Evolutionary conservation across 192 early-diverging fungal genomes (phyloP), one percentile per base, ranked within the genome.

Genomic region (Coemansia sp.): DNA sequence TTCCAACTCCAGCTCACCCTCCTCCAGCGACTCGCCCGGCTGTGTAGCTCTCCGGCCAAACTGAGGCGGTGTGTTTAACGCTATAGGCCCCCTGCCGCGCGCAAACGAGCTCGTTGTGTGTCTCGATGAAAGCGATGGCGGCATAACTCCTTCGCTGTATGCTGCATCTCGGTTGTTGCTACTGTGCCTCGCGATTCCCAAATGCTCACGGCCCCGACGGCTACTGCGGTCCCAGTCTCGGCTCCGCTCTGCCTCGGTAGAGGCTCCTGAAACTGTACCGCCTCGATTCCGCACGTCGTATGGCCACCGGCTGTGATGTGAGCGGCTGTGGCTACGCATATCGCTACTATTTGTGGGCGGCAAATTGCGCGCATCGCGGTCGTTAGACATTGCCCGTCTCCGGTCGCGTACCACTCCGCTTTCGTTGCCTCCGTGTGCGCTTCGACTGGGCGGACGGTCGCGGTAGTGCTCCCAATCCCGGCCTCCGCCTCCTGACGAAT

Each of bases 1-100:
- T 17, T 76, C 74, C 15, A 64, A 27, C 25, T 71, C 74, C 22
- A 77, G 43, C 59, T 77, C 75, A 12, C 75, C 75, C 29, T 77
- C 75, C 45, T 77, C 75, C 22, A 77, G 54, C 15, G 38, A 23
- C 37, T 71, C 75, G 17, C 66, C 57, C 2, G 74, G 64, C 49
- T 76, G 63, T 9, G 73, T 70, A 2, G 64, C 59, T 45, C 73
- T 52, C 22, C 73, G 59, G 14, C 32, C 63, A 41, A 65, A 76
- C 14, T 59, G 29, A 35, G 60, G 71, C 29, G 32, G 32, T 6
- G 12, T 55, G n/a, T 24, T 45, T 15, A 21, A 52, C 21, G 50
- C 22, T 4, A 21, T 23, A 2, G 41, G 11, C 2, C 22, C 53
- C 53, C 53, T 55, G 37, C 47, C 47, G 7, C 65, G 65, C 7